These are phyloP conservation scores for Trypethelium eluteriae DNA, from an alignment of 495 filamentous ascomycete genomes.

Conservation along the genomic window DNA sequence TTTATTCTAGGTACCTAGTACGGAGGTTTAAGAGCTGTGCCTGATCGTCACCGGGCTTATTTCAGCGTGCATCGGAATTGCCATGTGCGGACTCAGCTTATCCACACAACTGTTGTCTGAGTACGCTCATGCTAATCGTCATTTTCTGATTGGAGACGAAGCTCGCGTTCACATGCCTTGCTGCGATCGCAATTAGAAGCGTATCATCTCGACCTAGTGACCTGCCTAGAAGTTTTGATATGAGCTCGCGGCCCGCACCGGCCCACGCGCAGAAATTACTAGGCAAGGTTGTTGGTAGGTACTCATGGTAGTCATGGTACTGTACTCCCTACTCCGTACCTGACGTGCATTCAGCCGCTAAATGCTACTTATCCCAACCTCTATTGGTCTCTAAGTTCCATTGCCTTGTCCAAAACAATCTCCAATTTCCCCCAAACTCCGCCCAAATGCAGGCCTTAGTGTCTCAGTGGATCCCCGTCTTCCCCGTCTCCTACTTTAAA, in stretches of 20 bases:
- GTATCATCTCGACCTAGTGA: too few relatives aligned
- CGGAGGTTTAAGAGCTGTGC: background rate
- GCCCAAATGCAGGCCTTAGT: background rate
- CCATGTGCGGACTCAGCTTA: background rate
- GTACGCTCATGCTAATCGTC: background rate
- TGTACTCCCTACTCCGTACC: background rate
- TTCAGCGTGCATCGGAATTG: background rate
- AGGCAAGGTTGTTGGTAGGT: too few relatives aligned
- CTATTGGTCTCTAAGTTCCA: background rate
- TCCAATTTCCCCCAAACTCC: background rate
- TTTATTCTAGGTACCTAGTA: background rate
- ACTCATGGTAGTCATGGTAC: background rate
- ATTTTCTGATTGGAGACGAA: background rate
- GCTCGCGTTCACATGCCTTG: too few relatives aligned
- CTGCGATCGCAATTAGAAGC: too few relatives aligned
- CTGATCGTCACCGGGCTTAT: conserved; percentile 6
- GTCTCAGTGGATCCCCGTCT: background rate
- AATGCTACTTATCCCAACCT: background rate
- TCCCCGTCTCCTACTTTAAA: conserved; percentile 34
- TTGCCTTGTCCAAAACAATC: background rate
- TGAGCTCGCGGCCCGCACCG: background rate
- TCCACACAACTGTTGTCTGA: background rate
- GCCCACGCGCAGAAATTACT: background rate
- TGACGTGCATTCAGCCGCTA: background rate
- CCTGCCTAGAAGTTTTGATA: background rate